These are phyloP conservation scores for Acidomyces sp. DNA, from an alignment of 495 filamentous ascomycete species.

Conservation along the genomic window DNA sequence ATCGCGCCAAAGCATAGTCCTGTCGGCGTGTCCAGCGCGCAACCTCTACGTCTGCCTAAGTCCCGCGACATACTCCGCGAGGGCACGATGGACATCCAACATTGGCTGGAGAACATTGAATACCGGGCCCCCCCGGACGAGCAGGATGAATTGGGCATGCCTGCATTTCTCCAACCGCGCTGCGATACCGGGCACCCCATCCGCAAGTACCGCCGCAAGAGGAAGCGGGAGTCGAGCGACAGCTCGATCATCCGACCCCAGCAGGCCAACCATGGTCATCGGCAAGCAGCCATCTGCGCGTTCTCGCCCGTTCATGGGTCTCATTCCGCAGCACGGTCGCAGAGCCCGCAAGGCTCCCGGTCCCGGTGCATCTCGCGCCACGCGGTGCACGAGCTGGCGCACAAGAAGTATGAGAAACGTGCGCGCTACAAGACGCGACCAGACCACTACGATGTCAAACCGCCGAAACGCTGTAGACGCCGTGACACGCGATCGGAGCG, in stretches of 20 bases:
- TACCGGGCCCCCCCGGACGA: constrained; percentile 14
- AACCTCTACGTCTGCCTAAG: no score
- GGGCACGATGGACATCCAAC: constrained; percentile 15
- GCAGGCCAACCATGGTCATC: neutral
- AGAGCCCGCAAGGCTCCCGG: constrained; percentile 1
- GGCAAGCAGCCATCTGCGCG: neutral
- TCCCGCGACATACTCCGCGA: no score
- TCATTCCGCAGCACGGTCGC: neutral
- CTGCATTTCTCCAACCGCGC: constrained; percentile 2
- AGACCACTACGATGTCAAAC: constrained; percentile 36
- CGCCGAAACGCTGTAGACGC: constrained; percentile 29
- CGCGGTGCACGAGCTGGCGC: neutral
- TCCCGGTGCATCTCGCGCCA: neutral
- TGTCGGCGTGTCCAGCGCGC: no score
- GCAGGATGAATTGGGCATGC: neutral
- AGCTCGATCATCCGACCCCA: constrained; percentile 24
- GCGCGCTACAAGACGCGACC: constrained; percentile 24
- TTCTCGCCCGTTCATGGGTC: neutral
- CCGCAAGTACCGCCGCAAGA: constrained; percentile 13
- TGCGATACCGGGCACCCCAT: neutral
- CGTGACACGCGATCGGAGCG: constrained; percentile 16
- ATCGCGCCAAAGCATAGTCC: no score
- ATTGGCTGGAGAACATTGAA: constrained; percentile 13
- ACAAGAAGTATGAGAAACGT: constrained; percentile 21
- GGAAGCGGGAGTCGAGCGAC: constrained; percentile 23